A percentile compares a stretch with the other conserved stretches of the same genome.
Conservation (phyloP, 2,329 filamentous ascomycete genomes). For the Nigrospora oryzae region DNA sequence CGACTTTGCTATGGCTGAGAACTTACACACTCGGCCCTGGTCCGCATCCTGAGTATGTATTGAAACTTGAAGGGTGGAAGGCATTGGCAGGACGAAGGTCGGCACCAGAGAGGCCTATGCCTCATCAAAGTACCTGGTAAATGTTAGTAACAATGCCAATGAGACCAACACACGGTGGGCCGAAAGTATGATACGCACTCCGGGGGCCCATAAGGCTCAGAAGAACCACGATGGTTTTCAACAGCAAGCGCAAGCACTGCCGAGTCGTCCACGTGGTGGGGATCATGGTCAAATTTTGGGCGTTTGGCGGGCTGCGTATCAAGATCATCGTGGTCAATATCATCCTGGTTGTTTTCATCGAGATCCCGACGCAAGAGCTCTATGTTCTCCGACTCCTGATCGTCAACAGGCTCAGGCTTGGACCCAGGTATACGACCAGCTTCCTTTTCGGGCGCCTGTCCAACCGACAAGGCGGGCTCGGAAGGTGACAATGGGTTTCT, state of each 20-base stretch:
- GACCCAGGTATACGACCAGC: no score
- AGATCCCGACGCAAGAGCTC: slow-evolving; percentile 6
- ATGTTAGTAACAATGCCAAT: neutral
- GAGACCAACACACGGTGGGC: slow-evolving; percentile 2
- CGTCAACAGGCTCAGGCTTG: neutral
- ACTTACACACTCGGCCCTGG: no score
- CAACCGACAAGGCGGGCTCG: no score
- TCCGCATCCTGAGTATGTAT: neutral
- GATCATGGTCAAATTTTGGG: slow-evolving; percentile 16
- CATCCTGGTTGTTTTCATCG: neutral
- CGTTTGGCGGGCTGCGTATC: slow-evolving; percentile 22
- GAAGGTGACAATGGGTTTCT: no score
- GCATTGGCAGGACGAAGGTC: neutral
- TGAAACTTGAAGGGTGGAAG: neutral
- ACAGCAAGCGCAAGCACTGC: slow-evolving; percentile 18
- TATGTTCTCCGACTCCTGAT: neutral
- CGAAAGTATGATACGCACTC: slow-evolving; percentile 12
- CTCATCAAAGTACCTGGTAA: slow-evolving; percentile 17
- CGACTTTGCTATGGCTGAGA: no score
- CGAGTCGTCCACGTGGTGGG: slow-evolving; percentile 13
- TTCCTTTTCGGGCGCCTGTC: no score
- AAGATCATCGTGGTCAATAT: slow-evolving; percentile 4
- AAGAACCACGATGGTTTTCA: slow-evolving; percentile 13
- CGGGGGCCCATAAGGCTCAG: slow-evolving; percentile 14
- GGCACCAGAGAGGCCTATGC: slow-evolving; percentile 7